Percentiles rank a stretch among this genome's conserved stretches.
Conservation (phyloP, 1,139 yeast species). For the Candida neerlandica region DNA sequence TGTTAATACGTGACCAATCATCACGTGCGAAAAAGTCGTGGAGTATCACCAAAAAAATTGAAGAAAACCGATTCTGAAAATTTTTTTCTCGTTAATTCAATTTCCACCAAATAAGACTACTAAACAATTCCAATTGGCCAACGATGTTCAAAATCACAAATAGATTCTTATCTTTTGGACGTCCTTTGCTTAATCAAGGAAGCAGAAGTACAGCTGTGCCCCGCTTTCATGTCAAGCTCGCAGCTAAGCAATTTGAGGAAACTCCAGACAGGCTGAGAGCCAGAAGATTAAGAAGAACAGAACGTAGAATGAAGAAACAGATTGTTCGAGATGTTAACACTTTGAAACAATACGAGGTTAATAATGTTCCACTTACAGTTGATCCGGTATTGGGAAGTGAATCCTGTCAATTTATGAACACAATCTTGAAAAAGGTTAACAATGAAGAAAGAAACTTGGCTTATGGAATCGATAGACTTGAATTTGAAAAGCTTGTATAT, state of each 20-base stretch:
- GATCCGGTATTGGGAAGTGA: constrained; percentile 83
- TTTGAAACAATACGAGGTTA: constrained; percentile 40
- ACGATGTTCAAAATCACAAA: constrained; percentile 21
- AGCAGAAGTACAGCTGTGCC: neutral
- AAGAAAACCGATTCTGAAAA: neutral
- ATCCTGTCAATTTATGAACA: constrained; percentile 65
- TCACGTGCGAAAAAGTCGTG: neutral
- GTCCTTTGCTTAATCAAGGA: constrained; percentile 15
- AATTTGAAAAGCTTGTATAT: constrained; percentile 73
- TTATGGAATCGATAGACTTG: constrained; percentile 58
- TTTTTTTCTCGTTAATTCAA: neutral
- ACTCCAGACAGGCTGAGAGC: constrained; percentile 35
- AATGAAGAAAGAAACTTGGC: constrained; percentile 61
- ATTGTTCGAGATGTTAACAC: constrained; percentile 50
- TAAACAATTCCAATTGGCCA: neutral
- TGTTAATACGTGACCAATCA: neutral
- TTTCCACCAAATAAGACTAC: neutral
- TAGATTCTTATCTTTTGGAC: constrained; percentile 25
- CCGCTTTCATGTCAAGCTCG: constrained; percentile 27
- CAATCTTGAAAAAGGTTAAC: constrained; percentile 65
- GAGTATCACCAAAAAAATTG: neutral
- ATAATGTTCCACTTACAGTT: constrained; percentile 38
- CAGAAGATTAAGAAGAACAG: constrained; percentile 42
- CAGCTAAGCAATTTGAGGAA: constrained; percentile 36
- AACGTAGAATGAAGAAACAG: constrained; percentile 45